Percentiles rank a stretch among this genome's conserved stretches.
Conservation (phyloP, 805 yeast species). For the Candida krabiensis region DNA sequence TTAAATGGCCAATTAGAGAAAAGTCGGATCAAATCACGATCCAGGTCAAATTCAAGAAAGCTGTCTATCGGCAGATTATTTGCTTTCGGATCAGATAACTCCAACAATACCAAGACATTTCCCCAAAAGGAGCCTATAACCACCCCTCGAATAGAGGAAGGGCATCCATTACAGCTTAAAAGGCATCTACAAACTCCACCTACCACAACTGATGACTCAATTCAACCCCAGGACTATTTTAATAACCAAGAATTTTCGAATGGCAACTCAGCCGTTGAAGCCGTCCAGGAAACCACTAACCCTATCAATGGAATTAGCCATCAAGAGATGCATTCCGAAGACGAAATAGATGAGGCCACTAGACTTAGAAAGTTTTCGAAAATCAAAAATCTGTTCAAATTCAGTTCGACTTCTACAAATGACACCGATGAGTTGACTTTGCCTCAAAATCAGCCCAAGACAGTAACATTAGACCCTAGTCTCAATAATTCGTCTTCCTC, state of each 20-base stretch:
- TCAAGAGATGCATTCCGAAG: slow-evolving; percentile 10
- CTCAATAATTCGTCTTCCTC: slow-evolving; percentile 5
- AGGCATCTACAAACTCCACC: slow-evolving; percentile 24
- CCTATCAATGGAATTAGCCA: no score
- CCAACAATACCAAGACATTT: slow-evolving; percentile 9
- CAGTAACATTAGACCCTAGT: slow-evolving; percentile 2
- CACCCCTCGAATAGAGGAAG: slow-evolving; percentile 24
- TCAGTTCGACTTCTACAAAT: slow-evolving; percentile 15
- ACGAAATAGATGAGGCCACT: slow-evolving; percentile 15
- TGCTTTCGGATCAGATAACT: slow-evolving; percentile 33
- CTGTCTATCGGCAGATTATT: slow-evolving; percentile 38
- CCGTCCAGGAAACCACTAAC: neutral
- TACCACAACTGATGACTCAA: slow-evolving; percentile 11
- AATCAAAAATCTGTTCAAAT: slow-evolving; percentile 30
- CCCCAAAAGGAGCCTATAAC: slow-evolving; percentile 9
- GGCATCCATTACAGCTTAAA: slow-evolving; percentile 6
- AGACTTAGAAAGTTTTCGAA: slow-evolving; percentile 26
- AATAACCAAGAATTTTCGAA: slow-evolving; percentile 1
- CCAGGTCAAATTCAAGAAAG: slow-evolving; percentile 41
- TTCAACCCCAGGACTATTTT: slow-evolving; percentile 15
- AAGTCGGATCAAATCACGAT: slow-evolving; percentile 28
- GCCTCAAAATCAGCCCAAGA: slow-evolving; percentile 6
- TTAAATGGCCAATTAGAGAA: slow-evolving; percentile 10
- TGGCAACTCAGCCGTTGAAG: neutral
- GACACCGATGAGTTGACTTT: slow-evolving; percentile 13